phyloP scores from a whole-genome alignment of 306 rosid species.

The Dalbergia cultrata region DNA sequence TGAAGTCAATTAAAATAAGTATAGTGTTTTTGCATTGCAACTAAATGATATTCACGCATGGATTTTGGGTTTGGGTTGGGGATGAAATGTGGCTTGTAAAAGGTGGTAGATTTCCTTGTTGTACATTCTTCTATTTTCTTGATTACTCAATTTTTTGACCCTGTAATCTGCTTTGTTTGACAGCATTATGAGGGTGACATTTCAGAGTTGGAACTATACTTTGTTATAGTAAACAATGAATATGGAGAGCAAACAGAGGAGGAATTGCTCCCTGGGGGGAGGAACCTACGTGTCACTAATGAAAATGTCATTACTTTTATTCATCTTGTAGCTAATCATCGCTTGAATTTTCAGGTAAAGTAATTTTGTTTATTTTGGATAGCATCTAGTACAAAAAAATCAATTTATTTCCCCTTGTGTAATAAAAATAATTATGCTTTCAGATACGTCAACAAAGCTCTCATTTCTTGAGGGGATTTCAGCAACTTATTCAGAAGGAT shows the following conservation, averaged over 20 bases:
- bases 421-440: slow-evolving; percentile 23
- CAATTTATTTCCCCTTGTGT: background rate
- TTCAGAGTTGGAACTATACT: slow-evolving; percentile 69
- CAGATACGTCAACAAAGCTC: slow-evolving; percentile 72
- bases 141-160: background rate
- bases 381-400: slow-evolving; percentile 5
- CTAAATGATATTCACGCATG: slow-evolving; percentile 1
- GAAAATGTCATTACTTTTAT: slow-evolving; percentile 77
- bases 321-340: slow-evolving; percentile 85
- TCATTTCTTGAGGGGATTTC: slow-evolving; percentile 96
- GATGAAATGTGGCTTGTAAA: background rate
- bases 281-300: slow-evolving; percentile 62
- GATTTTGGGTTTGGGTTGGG: background rate
- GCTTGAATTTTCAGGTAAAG: slow-evolving; percentile 74
- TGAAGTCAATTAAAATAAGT: background rate
- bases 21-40: background rate
- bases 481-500: slow-evolving; percentile 94
- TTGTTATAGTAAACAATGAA: slow-evolving; percentile 76
- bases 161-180: slow-evolving; percentile 17
- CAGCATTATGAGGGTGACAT: slow-evolving; percentile 72
- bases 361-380: background rate
- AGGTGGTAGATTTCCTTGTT: slow-evolving; percentile 4
- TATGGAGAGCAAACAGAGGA: slow-evolving; percentile 82
- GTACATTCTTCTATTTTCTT: background rate
- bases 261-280: slow-evolving; percentile 71